phyloP scores from a whole-genome alignment of 1,284 basidiomycete genomes.

The Neotropicomus parvogracilis region DNA sequence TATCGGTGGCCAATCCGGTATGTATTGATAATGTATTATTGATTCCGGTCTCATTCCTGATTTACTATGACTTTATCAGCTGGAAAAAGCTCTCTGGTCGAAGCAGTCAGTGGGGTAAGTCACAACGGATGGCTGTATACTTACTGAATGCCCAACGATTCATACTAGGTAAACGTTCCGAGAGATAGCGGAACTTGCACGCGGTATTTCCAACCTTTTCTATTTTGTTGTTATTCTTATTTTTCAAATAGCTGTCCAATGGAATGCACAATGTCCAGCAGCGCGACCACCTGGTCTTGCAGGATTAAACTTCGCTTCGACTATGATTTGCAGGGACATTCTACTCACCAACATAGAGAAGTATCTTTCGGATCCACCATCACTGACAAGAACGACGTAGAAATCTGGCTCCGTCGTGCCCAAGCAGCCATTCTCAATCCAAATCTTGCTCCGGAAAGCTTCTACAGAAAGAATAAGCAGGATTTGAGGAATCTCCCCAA shows the following conservation, averaged over 20 bases:
- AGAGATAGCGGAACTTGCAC: conserved; percentile 59
- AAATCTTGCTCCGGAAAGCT: conserved; percentile 28
- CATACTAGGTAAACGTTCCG: conserved; percentile 52
- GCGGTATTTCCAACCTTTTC: conserved; percentile 33
- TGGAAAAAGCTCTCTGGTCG: conserved; percentile 58
- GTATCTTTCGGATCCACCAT: conserved; percentile 39
- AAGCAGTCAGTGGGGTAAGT: conserved; percentile 54
- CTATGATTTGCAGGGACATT: conserved; percentile 32
- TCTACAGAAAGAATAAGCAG: conserved; percentile 32
- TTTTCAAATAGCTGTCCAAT: conserved; percentile 47
- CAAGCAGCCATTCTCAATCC: conserved; percentile 58
- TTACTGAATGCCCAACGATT: background rate
- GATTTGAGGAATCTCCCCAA: conserved; percentile 29
- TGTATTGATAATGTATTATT: conserved; percentile 13
- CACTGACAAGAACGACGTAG: conserved; percentile 41
- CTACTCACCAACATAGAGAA: conserved; percentile 14
- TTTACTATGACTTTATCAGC: conserved; percentile 33
- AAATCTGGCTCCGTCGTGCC: conserved; percentile 53
- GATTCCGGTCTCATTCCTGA: background rate
- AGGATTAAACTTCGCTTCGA: conserved; percentile 44
- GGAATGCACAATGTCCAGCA: conserved; percentile 49
- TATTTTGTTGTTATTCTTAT: background rate
- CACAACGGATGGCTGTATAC: background rate
- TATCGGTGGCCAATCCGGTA: conserved; percentile 59
- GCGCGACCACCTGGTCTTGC: conserved; percentile 47